Evolutionary conservation across 2,329 filamentous ascomycete genomes (phyloP).

Genomic region (Beauveria scarabaeidicola): DNA sequence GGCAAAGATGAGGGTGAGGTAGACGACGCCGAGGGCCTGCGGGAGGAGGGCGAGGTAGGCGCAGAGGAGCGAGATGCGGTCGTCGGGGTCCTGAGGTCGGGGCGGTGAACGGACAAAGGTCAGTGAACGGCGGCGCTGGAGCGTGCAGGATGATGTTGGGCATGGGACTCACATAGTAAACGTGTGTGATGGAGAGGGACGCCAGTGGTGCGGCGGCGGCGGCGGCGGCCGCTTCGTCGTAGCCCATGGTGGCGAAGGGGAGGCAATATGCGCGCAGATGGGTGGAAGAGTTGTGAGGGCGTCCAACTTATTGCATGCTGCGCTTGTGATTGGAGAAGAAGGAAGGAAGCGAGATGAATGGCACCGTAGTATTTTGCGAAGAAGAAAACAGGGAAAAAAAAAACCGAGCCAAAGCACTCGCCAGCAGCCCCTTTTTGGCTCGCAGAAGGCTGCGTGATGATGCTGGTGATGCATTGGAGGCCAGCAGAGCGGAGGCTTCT

Average conservation of each 20-base stretch:
- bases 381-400: background rate
- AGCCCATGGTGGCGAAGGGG: background rate
- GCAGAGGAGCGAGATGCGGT: conserved; percentile 76
- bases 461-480: background rate
- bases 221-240: conserved; percentile 5
- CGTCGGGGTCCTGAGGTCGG: conserved; percentile 65
- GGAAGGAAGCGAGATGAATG: background rate
- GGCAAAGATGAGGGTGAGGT: conserved; percentile 82
- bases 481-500: background rate
- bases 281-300: background rate
- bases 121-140: background rate
- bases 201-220: conserved; percentile 50
- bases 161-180: conserved; percentile 67
- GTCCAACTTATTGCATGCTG: background rate
- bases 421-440: background rate
- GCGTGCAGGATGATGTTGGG: too few relatives aligned
- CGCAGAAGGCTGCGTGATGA: background rate
- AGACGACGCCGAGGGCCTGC: conserved; percentile 82
- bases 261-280: too few relatives aligned
- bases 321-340: background rate
- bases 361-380: background rate
- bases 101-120: background rate
- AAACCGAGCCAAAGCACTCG: background rate
- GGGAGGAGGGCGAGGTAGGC: conserved; percentile 92
- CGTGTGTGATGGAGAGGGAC: conserved; percentile 88